Conservation (phyloP, 164 flowering plant species). For the Nelumbo lutea region DNA sequence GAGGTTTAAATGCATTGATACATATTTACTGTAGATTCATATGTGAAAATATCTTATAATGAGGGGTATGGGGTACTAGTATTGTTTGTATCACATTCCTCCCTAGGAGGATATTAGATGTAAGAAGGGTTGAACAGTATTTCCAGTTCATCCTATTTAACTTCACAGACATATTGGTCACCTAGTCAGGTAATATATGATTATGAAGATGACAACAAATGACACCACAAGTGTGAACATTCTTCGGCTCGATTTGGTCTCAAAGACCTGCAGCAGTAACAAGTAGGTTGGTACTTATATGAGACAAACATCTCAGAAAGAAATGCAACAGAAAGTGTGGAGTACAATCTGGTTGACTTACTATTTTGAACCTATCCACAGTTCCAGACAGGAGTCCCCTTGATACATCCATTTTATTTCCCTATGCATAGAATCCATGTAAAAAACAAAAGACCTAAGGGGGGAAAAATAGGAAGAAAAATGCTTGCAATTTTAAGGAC, state of each 20-base stretch:
- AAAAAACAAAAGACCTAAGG: too few relatives aligned
- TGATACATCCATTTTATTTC: slow-evolving; percentile 77
- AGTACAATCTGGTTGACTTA: slow-evolving; percentile 13
- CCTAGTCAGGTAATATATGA: slow-evolving; percentile 55
- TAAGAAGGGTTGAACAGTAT: neutral
- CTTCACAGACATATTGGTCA: slow-evolving; percentile 17
- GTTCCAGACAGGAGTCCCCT: slow-evolving; percentile 87
- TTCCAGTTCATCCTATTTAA: neutral
- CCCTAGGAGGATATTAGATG: neutral
- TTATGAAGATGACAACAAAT: slow-evolving; percentile 47
- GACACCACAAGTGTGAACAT: slow-evolving; percentile 49
- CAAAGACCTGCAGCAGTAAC: slow-evolving; percentile 51
- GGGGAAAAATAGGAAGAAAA: neutral
- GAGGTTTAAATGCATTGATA: neutral
- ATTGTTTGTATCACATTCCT: too few relatives aligned
- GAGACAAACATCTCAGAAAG: neutral
- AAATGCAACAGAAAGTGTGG: neutral
- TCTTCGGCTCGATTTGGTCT: slow-evolving; percentile 64
- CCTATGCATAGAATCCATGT: slow-evolving; percentile 36
- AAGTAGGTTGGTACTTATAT: neutral
- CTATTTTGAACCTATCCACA: slow-evolving; percentile 81
- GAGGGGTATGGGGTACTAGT: neutral
- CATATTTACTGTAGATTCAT: neutral
- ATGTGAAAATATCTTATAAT: neutral
- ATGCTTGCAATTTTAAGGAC: neutral